These are phyloP conservation scores for Macrolepiota albuminosa DNA, from an alignment of 768 basidiomycete species.

Conservation along the genomic window DNA sequence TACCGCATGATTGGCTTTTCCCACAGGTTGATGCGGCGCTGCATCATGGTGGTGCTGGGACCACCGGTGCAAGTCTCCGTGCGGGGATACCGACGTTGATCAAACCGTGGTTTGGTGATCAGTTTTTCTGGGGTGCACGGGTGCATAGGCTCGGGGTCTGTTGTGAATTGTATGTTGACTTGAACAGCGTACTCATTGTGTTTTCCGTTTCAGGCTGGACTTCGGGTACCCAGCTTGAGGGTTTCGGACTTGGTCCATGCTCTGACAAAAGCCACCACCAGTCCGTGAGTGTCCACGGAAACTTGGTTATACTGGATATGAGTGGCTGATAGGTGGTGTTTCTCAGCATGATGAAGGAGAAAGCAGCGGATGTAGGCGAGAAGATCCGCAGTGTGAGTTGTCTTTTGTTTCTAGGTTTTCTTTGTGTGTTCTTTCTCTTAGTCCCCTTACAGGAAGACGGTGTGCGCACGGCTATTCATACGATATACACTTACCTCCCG, in stretches of 20 bases:
- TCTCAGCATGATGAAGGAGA: constrained; percentile 53
- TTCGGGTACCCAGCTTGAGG: constrained; percentile 43
- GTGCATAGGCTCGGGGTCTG: constrained; percentile 58
- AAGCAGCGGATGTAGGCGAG: constrained; percentile 40
- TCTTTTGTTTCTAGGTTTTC: not conserved
- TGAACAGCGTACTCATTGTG: not conserved
- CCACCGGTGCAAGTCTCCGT: constrained; percentile 62
- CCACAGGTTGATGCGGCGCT: constrained; percentile 56
- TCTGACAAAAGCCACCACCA: constrained; percentile 49
- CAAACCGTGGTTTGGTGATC: constrained; percentile 70
- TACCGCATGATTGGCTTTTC: constrained; percentile 68
- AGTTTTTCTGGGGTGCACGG: constrained; percentile 62
- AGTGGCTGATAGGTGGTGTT: not conserved
- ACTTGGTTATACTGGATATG: not conserved
- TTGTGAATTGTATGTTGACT: constrained; percentile 1
- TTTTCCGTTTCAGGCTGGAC: constrained; percentile 34
- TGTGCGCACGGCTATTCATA: constrained; percentile 49
- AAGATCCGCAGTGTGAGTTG: constrained; percentile 28
- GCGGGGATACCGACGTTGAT: constrained; percentile 65
- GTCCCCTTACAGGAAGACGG: constrained; percentile 45
- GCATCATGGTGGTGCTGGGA: constrained; percentile 71
- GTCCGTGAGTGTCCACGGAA: constrained; percentile 31
- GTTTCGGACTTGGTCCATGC: constrained; percentile 48
- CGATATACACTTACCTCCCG: constrained; percentile 50
- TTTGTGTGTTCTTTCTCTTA: not conserved